Base-by-base conservation (phyloP, 352 stramenopile species). In the Pythium dissotocum region DNA sequence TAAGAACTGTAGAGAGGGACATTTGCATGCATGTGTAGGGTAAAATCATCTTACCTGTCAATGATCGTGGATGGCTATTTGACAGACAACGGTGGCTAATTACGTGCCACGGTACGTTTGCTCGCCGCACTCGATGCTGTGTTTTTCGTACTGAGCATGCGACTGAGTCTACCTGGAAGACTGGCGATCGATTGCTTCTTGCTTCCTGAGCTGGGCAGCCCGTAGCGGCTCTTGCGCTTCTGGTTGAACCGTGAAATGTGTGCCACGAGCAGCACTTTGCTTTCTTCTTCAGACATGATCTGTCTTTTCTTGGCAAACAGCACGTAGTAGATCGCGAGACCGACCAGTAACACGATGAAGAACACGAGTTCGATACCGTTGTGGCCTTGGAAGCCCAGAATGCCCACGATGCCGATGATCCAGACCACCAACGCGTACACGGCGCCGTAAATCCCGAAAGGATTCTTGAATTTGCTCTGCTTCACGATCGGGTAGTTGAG, bases 371-470 rank as follows among this genome's bases (percentile, higher is more conserved):
- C 38, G 28, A 63, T 44, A 14, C 42, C 53, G 12, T n/a, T 32
- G 28, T 63, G 54, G 18, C 18, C 58, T 44, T 72, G 70, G 51
- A 69, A 76, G 13, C 55, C 30, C 4, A 63, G 10, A n/a, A 72
- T 57, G 3, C 49, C 18, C 13, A 73, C 30, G 46, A 69, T 61
- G 7, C 42, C 53, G 4, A 71, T 18, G 24, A 65, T 42, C 71
- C 71, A 77, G 3, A 77, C 55, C 9, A 57, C 24, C 28, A 68
- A 54, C 13, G 67, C 21, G 40, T 69, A 70, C 6, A 67, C n/a
- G 2, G 59, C 71, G 7, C 71, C 71, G 49, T n/a, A 7, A 26
- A 67, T 71, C 0, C 61, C 71, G 7, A 77, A 24, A 0, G 71
- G 71, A 40, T 63, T 77, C 0, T 40, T 38, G 33, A 75, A 74